A percentile compares a stretch with the other conserved stretches of the same genome.
phyloP scores from a whole-genome alignment of 2,329 filamentous ascomycete species.

The Lachnellula subtilissima region DNA sequence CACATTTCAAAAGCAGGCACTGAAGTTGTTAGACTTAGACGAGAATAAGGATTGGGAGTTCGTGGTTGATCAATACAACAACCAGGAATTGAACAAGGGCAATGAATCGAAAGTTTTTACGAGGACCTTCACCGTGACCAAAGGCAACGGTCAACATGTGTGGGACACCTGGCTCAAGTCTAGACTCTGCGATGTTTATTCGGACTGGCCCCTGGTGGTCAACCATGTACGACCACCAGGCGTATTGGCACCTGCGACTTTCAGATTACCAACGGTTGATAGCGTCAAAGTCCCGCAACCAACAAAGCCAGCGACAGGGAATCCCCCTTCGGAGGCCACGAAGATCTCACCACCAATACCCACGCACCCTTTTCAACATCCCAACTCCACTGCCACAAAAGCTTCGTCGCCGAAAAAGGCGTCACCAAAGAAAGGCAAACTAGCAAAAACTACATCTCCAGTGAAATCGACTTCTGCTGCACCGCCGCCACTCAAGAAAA shows the following conservation, averaged over 20 bases:
- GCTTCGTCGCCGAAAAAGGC: too few species aligned
- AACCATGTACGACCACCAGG: background rate
- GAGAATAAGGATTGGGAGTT: conserved; percentile 2
- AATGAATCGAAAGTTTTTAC: background rate
- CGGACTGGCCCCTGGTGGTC: conserved; percentile 5
- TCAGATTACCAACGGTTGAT: background rate
- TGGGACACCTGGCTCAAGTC: conserved; percentile 1
- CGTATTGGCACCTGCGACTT: background rate
- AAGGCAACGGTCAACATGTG: background rate
- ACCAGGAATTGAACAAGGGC: conserved; percentile 1
- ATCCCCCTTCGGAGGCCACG: background rate
- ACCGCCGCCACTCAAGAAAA: background rate
- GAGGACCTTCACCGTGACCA: background rate
- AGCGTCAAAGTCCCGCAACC: background rate
- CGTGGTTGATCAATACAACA: conserved; percentile 12
- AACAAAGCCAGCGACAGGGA: background rate
- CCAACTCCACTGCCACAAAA: too few species aligned
- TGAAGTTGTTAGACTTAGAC: conserved; percentile 1
- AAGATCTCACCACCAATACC: background rate
- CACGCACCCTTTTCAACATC: too few species aligned
- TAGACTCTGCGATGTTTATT: background rate
- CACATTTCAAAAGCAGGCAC: background rate
- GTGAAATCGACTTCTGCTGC: background rate
- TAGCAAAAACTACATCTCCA: too few species aligned
- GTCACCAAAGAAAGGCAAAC: too few species aligned